Percentiles rank a stretch among this genome's conserved stretches.
phyloP scores from a whole-genome alignment of 2,329 filamentous ascomycete species.

The Berkeleyomyces basicola region DNA sequence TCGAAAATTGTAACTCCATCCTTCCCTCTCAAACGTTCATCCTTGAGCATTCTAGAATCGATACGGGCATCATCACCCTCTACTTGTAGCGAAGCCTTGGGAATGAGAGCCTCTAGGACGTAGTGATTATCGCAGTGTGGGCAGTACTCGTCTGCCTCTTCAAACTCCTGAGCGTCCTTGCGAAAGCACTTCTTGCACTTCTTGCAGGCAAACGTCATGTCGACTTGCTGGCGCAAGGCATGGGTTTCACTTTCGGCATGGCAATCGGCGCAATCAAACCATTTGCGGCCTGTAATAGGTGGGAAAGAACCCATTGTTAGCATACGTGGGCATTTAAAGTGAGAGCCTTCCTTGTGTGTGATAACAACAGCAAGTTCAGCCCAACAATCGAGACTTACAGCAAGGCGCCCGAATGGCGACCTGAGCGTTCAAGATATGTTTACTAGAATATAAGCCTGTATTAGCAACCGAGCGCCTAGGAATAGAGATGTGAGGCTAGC shows the following conservation, averaged over 20 bases:
- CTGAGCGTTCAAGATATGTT: conserved; percentile 96
- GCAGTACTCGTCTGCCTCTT: conserved; percentile 96
- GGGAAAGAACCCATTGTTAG: background rate
- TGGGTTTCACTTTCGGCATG: conserved; percentile 71
- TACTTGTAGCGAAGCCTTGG: conserved; percentile 66
- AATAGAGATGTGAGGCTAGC: no score
- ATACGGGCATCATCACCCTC: conserved; percentile 82
- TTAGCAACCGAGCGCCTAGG: no score
- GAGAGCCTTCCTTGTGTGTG: background rate
- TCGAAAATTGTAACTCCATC: conserved; percentile 55
- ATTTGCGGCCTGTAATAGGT: conserved; percentile 55
- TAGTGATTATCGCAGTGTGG: conserved; percentile 99
- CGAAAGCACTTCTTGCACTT: conserved; percentile 98
- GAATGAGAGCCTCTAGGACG: conserved; percentile 72
- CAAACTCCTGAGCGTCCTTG: conserved; percentile 81
- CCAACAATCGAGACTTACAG: conserved; percentile 41
- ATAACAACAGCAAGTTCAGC: background rate
- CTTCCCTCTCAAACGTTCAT: conserved; percentile 55
- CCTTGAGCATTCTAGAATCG: conserved; percentile 81
- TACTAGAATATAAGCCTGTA: conserved; percentile 36
- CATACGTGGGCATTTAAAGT: background rate
- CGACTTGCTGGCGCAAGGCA: conserved; percentile 55
- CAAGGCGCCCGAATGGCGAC: conserved; percentile 90
- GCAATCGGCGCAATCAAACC: conserved; percentile 97
- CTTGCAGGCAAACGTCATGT: conserved; percentile 95